Percentiles rank a stretch among this genome's conserved stretches.
phyloP scores from a whole-genome alignment of 2,329 filamentous ascomycete genomes.

The Aspergillus latus region DNA sequence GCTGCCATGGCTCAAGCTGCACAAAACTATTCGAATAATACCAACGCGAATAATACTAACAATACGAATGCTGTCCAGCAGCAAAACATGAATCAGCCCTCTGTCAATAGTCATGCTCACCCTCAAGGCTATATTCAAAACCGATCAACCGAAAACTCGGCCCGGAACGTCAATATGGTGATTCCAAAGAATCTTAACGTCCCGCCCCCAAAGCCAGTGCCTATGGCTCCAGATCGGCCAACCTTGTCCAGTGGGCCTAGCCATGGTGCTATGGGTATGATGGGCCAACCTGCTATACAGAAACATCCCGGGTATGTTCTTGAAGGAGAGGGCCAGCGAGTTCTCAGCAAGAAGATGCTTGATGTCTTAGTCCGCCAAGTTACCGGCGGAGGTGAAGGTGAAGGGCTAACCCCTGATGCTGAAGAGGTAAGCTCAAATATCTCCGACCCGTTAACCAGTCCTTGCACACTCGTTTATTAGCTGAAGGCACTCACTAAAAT shows the following conservation, averaged over 20 bases:
- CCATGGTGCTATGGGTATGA: conserved; percentile 74
- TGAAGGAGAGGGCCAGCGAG: conserved; percentile 86
- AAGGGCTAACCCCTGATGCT: conserved; percentile 83
- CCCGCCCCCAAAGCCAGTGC: conserved; percentile 70
- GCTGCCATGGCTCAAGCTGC: conserved; percentile 48
- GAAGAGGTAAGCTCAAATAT: conserved; percentile 70
- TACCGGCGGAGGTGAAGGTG: conserved; percentile 74
- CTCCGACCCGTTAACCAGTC: conserved; percentile 9
- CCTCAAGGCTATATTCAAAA: conserved; percentile 45
- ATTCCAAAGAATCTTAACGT: conserved; percentile 80
- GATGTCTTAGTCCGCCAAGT: conserved; percentile 94
- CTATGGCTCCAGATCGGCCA: conserved; percentile 71
- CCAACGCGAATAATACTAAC: conserved; percentile 21
- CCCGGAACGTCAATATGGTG: conserved; percentile 65
- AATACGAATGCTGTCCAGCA: conserved; percentile 23
- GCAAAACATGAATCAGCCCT: conserved; percentile 31
- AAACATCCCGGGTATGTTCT: conserved; percentile 82
- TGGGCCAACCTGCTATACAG: conserved; percentile 81
- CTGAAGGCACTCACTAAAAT: conserved; percentile 11
- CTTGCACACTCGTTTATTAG: neutral
- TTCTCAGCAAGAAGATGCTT: conserved; percentile 96
- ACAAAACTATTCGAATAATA: conserved; percentile 43
- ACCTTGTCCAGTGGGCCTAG: conserved; percentile 76
- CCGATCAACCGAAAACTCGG: conserved; percentile 39
- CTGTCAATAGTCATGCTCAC: conserved; percentile 40